Base-by-base conservation (phyloP, 768 basidiomycete species). In the Boletus subcaerulescens region DNA sequence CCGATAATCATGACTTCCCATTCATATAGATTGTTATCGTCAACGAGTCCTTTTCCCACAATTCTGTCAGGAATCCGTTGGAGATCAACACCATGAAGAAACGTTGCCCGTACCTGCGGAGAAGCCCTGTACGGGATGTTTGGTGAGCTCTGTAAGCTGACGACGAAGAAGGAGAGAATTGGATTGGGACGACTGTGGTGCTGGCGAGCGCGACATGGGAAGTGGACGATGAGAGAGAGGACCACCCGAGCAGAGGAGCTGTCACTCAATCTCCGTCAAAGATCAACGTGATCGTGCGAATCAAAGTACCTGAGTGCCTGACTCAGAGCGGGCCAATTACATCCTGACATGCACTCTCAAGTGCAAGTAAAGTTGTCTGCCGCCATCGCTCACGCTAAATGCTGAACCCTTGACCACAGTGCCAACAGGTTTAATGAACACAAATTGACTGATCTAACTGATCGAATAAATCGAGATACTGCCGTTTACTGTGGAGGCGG, bases 1-100 rank as follows among this genome's bases (percentile, higher is more conserved):
- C 93, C 93, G 67, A 96, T 96, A 61, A 97, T 87, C 68, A 97
- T 78, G 66, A 98, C 81, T 62, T 97, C 94, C 97, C 97, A 99
- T 76, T 98, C 95, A 55, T 89, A 92, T 13, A 98, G 75, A 74
- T 98, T 95, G 72, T 85, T 81, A 55, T 98, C 96, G 70, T 98
- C 93, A 44, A 94, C 94, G 51, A 99, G 84, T 39, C 96, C 96
- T 85, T 65, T 64, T 64, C 60, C 57, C 64, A 60, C 48, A 65
- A 67, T 55, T 62, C 64, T 67, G 60, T 71, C 67, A 73, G 69
- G 65, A 59, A 60, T 62, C 65, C 54, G 64, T 66, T 68, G 63
- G 65, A 68, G 57, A 66, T 64, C 61, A 45, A 68, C 67, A 66
- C 67, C 63, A 58, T 51, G 50, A 48, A 56, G 52, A 43, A 43